Evolutionary conservation across 768 basidiomycete species (phyloP).

Genomic region (Arthromyces matolae): DNA sequence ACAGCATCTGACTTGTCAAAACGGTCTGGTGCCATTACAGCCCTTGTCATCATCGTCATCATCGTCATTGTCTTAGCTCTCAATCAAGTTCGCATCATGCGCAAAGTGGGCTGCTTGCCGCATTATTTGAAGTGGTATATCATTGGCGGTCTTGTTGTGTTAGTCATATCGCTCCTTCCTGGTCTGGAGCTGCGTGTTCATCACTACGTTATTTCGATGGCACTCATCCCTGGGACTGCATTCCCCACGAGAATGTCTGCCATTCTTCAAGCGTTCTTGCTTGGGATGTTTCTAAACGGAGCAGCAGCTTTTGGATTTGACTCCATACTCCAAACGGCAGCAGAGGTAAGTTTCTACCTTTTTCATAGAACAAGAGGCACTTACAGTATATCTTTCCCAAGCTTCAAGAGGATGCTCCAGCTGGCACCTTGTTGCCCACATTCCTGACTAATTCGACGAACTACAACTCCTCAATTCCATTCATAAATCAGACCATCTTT

Average conservation of each 20-base stretch:
- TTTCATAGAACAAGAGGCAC: not conserved
- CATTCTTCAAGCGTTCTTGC: constrained; percentile 75
- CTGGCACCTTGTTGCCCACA: constrained; percentile 64
- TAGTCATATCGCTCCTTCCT: constrained; percentile 68
- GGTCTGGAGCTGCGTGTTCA: constrained; percentile 69
- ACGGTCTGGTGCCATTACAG: constrained; percentile 62
- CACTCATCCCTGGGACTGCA: constrained; percentile 71
- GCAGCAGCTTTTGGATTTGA: constrained; percentile 77
- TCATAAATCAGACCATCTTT: constrained; percentile 49
- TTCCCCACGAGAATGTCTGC: constrained; percentile 80
- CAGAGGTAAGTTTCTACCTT: constrained; percentile 44
- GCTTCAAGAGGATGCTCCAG: constrained; percentile 69
- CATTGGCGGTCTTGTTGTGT: constrained; percentile 56
- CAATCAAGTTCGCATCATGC: constrained; percentile 79
- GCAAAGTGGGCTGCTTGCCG: constrained; percentile 81
- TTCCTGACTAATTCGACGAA: constrained; percentile 76
- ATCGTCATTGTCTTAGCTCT: constrained; percentile 55
- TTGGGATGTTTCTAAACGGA: constrained; percentile 81
- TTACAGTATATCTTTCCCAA: constrained; percentile 25
- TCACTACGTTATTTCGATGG: constrained; percentile 78
- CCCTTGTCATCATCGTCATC: constrained; percentile 65
- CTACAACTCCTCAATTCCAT: constrained; percentile 52
- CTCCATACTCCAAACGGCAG: constrained; percentile 73
- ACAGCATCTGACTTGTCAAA: constrained; percentile 62
- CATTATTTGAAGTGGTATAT: constrained; percentile 75